Evolutionary conservation across 176 grass and related monocot genomes (phyloP), one percentile per base, ranked within the genome.

Genomic region (Carex myosuroides): DNA sequence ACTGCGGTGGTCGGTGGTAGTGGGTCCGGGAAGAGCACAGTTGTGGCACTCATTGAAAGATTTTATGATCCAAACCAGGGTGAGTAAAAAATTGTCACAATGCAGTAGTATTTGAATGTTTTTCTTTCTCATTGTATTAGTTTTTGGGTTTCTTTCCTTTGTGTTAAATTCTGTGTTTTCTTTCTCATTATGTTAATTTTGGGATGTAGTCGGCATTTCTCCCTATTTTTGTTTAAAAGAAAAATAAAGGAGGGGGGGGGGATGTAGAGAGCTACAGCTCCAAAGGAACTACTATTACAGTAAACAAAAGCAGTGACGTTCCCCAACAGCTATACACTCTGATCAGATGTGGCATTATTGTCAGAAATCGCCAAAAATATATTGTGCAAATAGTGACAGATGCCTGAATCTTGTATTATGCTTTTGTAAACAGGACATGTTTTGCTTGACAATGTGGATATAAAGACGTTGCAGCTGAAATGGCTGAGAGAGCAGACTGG

Each of bases 41-140:
- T 99, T 85, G 91, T 99, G 52, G 86, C 96, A 81, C 79, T 99
- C 80, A 99, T 99, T 81, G 96, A 99, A 95, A 90, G 96, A 57
- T 99, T 99, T 81, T 99, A 99, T 88, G 96, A 99, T 94, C 96
- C 96, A 86, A 99, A 94, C 86, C 91, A 99, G 86, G 96, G 95
- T 94, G 86, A 83, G 22, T 2, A 29, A 24, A 77, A 46, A 12
- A 1, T 29, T 30, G 42, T 56, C 24, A 55, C 3, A 18, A 17
- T 30, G 73, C 46, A 57, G 73, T 56, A 56, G 46, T 13, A 77
- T 77, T 8, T 77, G 21, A 13, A 7, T 56, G 22, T 29, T 32
- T 56, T 56, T 56, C 24, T 77, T 77, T 30, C 50, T 77, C 4
- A 55, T 44, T 71, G 18, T 56, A 52, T 33, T 55, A 54, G 11